These are phyloP conservation scores for Mentha longifolia DNA, from an alignment of 257 asterid species.

Conservation along the genomic window DNA sequence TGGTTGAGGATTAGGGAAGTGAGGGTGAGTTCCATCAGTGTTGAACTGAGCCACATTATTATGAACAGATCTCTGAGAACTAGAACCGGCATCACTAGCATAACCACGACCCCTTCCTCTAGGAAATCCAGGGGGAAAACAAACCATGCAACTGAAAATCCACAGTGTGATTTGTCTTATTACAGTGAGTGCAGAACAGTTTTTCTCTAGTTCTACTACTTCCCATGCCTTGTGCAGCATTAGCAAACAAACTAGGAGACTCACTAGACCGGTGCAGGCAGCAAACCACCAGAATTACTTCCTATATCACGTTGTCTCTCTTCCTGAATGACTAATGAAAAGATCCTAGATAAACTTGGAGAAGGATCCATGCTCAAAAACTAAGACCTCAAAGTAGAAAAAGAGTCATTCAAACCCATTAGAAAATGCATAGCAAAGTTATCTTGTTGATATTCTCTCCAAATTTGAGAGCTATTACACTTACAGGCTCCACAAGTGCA, in stretches of 20 bases:
- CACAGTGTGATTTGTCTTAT: background rate
- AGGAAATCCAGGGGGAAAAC: background rate
- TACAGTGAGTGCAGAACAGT: background rate
- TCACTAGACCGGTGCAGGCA: fast-evolving
- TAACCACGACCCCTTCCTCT: background rate
- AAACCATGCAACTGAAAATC: background rate
- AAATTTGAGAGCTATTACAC: background rate
- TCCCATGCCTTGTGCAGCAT: background rate
- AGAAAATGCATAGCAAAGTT: background rate
- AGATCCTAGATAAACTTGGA: background rate
- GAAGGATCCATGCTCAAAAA: background rate
- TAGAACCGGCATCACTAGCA: no score
- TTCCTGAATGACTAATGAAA: background rate
- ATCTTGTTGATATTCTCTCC: background rate
- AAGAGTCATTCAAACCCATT: background rate
- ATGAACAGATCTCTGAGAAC: no score
- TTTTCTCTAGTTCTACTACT: background rate
- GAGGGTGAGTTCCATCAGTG: no score
- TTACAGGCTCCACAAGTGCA: background rate
- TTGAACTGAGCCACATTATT: no score
- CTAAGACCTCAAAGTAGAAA: background rate
- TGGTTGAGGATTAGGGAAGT: no score
- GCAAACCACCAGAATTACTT: no score
- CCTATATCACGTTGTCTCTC: background rate
- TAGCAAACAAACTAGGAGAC: background rate